Evolutionary conservation across 306 rosid species (phyloP), one percentile per base, ranked within the genome.

Genomic region (Vigna hirtella): DNA sequence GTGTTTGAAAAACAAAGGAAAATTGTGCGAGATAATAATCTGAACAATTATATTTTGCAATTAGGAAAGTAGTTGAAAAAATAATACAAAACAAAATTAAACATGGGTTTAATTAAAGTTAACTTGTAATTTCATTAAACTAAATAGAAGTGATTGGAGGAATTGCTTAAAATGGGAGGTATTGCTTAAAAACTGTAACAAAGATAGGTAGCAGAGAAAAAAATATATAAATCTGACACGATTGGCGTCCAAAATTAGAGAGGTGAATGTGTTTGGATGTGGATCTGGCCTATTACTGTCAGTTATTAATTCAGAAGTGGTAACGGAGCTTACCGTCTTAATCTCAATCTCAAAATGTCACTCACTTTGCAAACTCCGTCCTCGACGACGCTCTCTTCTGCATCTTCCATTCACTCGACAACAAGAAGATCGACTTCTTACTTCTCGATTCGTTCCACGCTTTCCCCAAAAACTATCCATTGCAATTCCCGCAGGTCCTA

Each of bases 301-400:
- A 34, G 43, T 61, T 66, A 43, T 17, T 55, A 71, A 53, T 51
- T 52, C 2, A 20, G 76, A 6, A 52, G 12, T 38, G 67, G 32
- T 2, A 12, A 12, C 11, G 45, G 66, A 51, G 20, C 7, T 65
- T 45, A 10, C 48, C 36, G 28, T 73, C 42, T 57, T 45, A 18
- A 40, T 59, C 70, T 45, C 68, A 61, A 52, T 3, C 70, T 52
- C 45, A 55, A 72, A 72, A 90, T 90, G 98, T 81, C 90, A 14
- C 17, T 87, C 71, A 62, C 92, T 24, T 86, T 87, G 97, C 92
- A 73, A 83, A 40, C 93, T 88, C 92, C 97, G 92, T 88, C 93
- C 4, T 83, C 82, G 42, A 79, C 84, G 0, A 67, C 91, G 56
- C 80, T 86, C 17, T 85, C 88, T 0, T 74, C 90, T n/a, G 48